Evolutionary conservation across 2,329 filamentous ascomycete species (phyloP).

Genomic region (Paraconiothyrium sp.): DNA sequence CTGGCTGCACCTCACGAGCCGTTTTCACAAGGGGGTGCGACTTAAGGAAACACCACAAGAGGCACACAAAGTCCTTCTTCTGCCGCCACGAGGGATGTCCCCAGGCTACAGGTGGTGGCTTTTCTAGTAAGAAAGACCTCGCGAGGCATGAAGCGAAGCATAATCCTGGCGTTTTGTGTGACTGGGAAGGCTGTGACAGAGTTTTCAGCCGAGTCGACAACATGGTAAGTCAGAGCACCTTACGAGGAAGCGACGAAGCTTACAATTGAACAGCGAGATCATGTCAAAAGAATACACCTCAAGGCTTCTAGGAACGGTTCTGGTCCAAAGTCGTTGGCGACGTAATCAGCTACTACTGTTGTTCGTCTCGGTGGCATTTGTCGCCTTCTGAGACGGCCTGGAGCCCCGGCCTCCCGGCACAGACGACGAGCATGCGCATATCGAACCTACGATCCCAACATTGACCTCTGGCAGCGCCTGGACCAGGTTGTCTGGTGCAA

Average conservation of each 20-base stretch:
- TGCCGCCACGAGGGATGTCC: constrained; percentile 68
- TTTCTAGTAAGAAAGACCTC: constrained; percentile 71
- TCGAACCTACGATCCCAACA: background rate
- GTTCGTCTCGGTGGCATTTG: constrained; percentile 10
- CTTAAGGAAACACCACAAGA: constrained; percentile 69
- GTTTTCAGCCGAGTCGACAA: constrained; percentile 71
- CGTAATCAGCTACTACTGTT: constrained; percentile 19
- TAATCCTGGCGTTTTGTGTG: constrained; percentile 67
- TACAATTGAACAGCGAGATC: constrained; percentile 46
- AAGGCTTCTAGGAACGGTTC: constrained; percentile 40
- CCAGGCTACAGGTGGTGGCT: constrained; percentile 65
- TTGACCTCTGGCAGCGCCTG: background rate
- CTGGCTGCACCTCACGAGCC: constrained; percentile 67
- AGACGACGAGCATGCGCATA: constrained; percentile 7
- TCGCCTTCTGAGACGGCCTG: constrained; percentile 8
- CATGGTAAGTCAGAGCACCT: constrained; percentile 57
- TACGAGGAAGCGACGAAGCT: constrained; percentile 22
- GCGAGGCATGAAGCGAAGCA: constrained; percentile 70
- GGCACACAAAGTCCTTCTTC: constrained; percentile 69
- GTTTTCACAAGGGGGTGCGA: constrained; percentile 69
- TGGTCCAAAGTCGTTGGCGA: constrained; percentile 29
- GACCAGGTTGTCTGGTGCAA: constrained; percentile 4
- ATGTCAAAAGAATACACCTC: constrained; percentile 53
- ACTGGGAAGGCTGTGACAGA: constrained; percentile 66
- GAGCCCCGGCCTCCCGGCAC: constrained; percentile 10